A percentile compares a stretch with the other conserved stretches of the same genome.
phyloP scores from a whole-genome alignment of 345 rosid genomes.

The Limnanthes douglasii region DNA sequence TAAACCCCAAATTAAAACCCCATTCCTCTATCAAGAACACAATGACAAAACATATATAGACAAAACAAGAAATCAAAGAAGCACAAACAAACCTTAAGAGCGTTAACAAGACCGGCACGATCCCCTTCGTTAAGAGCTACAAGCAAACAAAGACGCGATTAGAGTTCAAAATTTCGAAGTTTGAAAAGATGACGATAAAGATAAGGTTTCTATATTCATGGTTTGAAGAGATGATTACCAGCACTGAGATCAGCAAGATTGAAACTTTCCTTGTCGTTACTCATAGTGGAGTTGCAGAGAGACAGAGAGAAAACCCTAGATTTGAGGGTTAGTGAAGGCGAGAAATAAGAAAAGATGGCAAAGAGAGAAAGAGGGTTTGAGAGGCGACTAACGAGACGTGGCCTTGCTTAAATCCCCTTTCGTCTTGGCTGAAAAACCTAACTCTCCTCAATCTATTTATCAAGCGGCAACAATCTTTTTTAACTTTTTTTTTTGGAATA shows the following conservation, averaged over 20 bases:
- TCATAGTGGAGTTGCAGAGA: conserved; percentile 27
- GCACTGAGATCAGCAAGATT: conserved; percentile 58
- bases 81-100: conserved; percentile 52
- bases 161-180: neutral
- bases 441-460: too few relatives aligned
- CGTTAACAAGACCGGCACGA: conserved; percentile 71
- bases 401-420: conserved; percentile 8
- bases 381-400: conserved; percentile 8
- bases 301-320: conserved; percentile 43
- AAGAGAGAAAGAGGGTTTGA: neutral
- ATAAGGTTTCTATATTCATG: neutral
- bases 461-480: too few relatives aligned
- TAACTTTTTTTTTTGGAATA: too few relatives aligned
- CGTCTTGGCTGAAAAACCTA: too few relatives aligned
- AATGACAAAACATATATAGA: neutral
- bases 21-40: neutral
- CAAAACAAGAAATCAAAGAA: neutral
- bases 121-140: conserved; percentile 54
- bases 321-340: conserved; percentile 9
- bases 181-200: neutral
- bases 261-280: conserved; percentile 46
- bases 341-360: neutral
- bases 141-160: neutral
- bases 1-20: neutral
- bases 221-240: conserved; percentile 16